Conservation (phyloP, 2,329 filamentous ascomycete genomes). For the Clonostachys rosea region DNA sequence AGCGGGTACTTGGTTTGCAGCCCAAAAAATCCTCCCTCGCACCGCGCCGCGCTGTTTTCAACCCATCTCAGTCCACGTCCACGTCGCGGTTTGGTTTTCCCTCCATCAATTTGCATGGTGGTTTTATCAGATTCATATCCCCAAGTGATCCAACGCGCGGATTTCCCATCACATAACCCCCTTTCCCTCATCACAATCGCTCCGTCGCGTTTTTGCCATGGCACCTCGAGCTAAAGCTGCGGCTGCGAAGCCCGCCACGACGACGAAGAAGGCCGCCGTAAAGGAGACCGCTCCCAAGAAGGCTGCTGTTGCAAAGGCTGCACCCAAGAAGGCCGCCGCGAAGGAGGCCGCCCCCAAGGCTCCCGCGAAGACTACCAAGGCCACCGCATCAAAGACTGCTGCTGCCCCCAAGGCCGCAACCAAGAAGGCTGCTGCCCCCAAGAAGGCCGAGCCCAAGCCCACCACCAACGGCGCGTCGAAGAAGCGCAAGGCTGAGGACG, state of each 20-base stretch:
- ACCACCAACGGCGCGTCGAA: slow-evolving; percentile 12
- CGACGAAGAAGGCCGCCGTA: slow-evolving; percentile 18
- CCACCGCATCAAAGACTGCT: slow-evolving; percentile 12
- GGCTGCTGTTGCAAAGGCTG: slow-evolving; percentile 12
- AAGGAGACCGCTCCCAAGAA: slow-evolving; percentile 18
- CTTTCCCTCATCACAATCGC: not conserved
- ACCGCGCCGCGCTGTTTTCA: too few relatives aligned
- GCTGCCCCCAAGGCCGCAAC: slow-evolving; percentile 1
- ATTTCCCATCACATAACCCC: not conserved
- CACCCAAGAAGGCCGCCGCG: slow-evolving; percentile 14
- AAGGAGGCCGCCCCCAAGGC: slow-evolving; percentile 11
- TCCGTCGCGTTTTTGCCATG: slow-evolving; percentile 9
- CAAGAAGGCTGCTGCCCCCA: slow-evolving; percentile 10
- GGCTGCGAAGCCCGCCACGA: slow-evolving; percentile 13
- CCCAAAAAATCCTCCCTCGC: too few relatives aligned
- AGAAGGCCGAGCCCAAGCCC: slow-evolving; percentile 29
- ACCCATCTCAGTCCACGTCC: too few relatives aligned
- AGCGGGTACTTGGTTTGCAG: too few relatives aligned
- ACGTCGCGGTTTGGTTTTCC: too few relatives aligned
- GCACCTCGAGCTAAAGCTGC: slow-evolving; percentile 19
- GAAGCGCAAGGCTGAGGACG: slow-evolving; percentile 16
- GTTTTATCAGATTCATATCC: too few relatives aligned
- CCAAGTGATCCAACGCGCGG: not conserved
- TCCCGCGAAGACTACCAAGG: slow-evolving; percentile 14
- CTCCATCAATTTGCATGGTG: too few relatives aligned